Evolutionary conservation across 495 filamentous ascomycete species (phyloP).

Genomic region (Tuber indicum): DNA sequence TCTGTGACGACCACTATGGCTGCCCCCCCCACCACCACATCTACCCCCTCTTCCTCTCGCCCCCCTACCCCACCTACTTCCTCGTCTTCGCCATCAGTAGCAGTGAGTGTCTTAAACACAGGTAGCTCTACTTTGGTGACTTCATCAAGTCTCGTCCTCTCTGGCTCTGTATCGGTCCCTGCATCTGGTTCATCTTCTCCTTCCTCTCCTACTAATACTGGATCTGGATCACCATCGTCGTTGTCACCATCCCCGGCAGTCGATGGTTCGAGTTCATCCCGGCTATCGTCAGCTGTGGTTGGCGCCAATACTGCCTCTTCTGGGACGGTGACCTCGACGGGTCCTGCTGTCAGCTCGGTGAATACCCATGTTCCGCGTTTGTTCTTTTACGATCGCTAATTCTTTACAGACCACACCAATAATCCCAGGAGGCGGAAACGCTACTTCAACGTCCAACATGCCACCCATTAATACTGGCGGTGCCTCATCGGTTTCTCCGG

Average conservation of each 20-base stretch:
- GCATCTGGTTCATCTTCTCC: background rate
- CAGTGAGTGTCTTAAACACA: background rate
- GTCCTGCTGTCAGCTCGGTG: constrained; percentile 16
- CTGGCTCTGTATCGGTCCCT: too few species aligned
- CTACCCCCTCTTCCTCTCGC: too few species aligned
- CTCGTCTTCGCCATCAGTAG: background rate
- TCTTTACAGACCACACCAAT: background rate
- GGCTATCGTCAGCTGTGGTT: background rate
- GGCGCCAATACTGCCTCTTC: background rate
- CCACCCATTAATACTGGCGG: constrained; percentile 3
- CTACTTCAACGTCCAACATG: constrained; percentile 1
- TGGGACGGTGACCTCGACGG: background rate
- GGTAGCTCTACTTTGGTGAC: constrained; percentile 15
- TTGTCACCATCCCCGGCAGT: background rate
- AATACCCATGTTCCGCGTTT: constrained; percentile 9
- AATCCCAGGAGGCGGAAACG: background rate
- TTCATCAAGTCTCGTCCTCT: constrained; percentile 9
- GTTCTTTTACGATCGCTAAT: constrained; percentile 2
- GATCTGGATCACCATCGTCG: background rate
- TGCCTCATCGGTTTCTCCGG: constrained; percentile 1
- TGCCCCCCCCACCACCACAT: constrained; percentile 11
- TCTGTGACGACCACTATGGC: constrained; percentile 13
- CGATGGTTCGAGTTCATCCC: background rate
- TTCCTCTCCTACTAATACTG: background rate
- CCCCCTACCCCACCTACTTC: background rate